These are phyloP conservation scores for Phytophthora idaei DNA, from an alignment of 352 stramenopile species.

Conservation along the genomic window DNA sequence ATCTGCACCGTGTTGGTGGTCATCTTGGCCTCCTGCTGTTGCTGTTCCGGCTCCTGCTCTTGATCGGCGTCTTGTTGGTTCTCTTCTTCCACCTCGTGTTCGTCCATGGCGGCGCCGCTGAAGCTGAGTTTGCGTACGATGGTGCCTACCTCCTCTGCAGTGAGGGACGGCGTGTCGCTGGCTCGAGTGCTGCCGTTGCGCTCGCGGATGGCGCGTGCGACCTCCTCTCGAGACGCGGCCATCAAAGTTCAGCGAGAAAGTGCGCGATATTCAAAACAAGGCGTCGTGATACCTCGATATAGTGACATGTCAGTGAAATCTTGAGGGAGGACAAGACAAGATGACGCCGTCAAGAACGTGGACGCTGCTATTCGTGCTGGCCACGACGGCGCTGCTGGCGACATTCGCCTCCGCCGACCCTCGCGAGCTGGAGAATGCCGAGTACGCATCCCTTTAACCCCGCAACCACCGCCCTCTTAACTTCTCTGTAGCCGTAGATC, in stretches of 20 bases:
- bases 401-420: slow-evolving; percentile 45
- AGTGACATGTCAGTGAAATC: slow-evolving; percentile 7
- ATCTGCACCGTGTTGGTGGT: slow-evolving; percentile 48
- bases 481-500: slow-evolving; percentile 11
- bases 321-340: slow-evolving; percentile 4
- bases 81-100: slow-evolving; percentile 23
- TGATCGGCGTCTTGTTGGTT: neutral
- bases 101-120: slow-evolving; percentile 46
- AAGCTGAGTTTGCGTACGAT: slow-evolving; percentile 75
- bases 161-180: slow-evolving; percentile 23
- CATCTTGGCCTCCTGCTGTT: slow-evolving; percentile 22
- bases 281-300: neutral
- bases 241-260: slow-evolving; percentile 16
- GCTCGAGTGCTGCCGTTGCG: slow-evolving; percentile 22
- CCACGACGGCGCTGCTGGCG: slow-evolving; percentile 41
- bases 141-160: slow-evolving; percentile 8
- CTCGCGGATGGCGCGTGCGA: slow-evolving; percentile 27
- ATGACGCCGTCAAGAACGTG: slow-evolving; percentile 18
- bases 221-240: slow-evolving; percentile 20
- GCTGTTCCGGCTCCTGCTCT: slow-evolving; percentile 8
- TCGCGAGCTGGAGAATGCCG: slow-evolving; percentile 62
- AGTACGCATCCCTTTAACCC: slow-evolving; percentile 40
- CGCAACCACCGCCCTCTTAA: neutral
- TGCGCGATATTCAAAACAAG: slow-evolving; percentile 13
- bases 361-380: slow-evolving; percentile 35